These are phyloP conservation scores for Arthrobotrys megalospora DNA, from an alignment of 2,329 filamentous ascomycete species.

Conservation along the genomic window DNA sequence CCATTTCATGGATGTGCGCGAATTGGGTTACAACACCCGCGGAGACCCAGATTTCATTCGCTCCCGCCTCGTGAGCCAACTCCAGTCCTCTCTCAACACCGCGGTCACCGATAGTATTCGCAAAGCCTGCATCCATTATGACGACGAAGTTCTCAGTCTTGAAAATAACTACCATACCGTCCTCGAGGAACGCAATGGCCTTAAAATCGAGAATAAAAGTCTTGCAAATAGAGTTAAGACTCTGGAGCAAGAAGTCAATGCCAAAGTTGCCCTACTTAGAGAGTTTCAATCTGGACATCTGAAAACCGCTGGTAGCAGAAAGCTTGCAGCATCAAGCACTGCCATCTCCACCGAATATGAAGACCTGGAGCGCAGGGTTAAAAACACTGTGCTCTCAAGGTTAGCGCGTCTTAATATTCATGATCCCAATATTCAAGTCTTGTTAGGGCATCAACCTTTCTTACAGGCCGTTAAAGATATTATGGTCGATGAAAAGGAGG, in stretches of 20 bases:
- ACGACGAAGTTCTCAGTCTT: conserved; percentile 42
- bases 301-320: conserved; percentile 41
- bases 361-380: conserved; percentile 20
- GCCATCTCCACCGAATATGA: conserved; percentile 43
- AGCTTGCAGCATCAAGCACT: conserved; percentile 36
- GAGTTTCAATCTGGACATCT: conserved; percentile 57
- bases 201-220: conserved; percentile 34
- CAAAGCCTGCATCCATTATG: conserved; percentile 42
- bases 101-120: conserved; percentile 39
- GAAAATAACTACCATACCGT: conserved; percentile 44
- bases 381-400: conserved; percentile 34
- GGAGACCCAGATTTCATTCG: conserved; percentile 36
- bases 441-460: conserved; percentile 49
- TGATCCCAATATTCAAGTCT: conserved; percentile 31
- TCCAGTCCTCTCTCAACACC: conserved; percentile 29
- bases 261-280: conserved; percentile 39
- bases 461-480: conserved; percentile 32
- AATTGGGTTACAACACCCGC: conserved; percentile 7
- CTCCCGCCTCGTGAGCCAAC: conserved; percentile 38
- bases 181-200: conserved; percentile 43
- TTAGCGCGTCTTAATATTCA: conserved; percentile 35
- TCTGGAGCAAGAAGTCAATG: conserved; percentile 47
- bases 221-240: conserved; percentile 39
- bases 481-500: conserved; percentile 36
- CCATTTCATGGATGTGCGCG: conserved; percentile 42